Base-by-base conservation (phyloP, 148 eudicot species). In the Drosera capensis region DNA sequence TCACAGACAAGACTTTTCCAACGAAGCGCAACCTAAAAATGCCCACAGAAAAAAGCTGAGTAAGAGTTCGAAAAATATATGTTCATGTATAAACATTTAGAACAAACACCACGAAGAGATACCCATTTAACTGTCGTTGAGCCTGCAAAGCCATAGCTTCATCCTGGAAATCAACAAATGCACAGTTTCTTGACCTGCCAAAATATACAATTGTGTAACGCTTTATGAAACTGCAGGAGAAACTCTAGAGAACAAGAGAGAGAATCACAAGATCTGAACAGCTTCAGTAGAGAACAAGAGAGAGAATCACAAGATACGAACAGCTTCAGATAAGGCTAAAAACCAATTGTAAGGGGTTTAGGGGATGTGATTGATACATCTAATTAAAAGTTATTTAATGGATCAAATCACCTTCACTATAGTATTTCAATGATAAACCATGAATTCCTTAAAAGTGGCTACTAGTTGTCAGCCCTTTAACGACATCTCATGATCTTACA, bases 1-100 rank as follows among this genome's bases (percentile, higher is more conserved):
- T 83, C 34, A 83, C 94, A 13, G 79, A 68, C 71, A 87, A 66
- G 44, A 79, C 90, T 63, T 80, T 82, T 25, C 96, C 96, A 37
- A 82, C 73, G 77, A 87, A 87, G 31, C 82, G 69, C 57, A 87
- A 62, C 66, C 90, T 80, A 55, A 44, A n/a, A n/a, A 28, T 28
- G 31, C 31, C 38, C 38, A 11, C 11, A 34, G 9, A 11, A 8
- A 9, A 41, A 41, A 41, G 14, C 1, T 34, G 18, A 20, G 21
- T 14, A 11, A 41, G n/a, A 14, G 7, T 6, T 15, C 5, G 18
- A 41, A 14, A 14, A 1, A 1, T 41, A 20, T 7, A 2, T 2
- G 11, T 41, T 2, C 45, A 2, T 20, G 14, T 14, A 51, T 53
- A 14, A 5, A 34, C 2, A 0, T 11, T 15, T 9, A 4, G 25